Evolutionary conservation across 2,329 filamentous ascomycete genomes (phyloP).

Genomic region (Cytospora chrysosperma): DNA sequence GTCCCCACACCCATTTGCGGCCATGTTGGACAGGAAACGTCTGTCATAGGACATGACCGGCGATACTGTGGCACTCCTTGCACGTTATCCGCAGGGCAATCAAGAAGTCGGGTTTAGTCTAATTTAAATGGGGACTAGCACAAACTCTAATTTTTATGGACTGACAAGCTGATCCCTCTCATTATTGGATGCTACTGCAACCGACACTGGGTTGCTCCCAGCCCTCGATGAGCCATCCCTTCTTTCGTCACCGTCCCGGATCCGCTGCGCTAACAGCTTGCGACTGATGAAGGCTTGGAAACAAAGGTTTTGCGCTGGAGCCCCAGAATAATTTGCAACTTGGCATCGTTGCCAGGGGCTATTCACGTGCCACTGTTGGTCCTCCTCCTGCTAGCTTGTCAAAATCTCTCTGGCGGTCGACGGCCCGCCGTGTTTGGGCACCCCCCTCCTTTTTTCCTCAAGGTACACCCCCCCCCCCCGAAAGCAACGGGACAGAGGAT

Average conservation of each 20-base stretch:
- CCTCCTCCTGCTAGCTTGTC: slow-evolving; percentile 9
- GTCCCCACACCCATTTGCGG: slow-evolving; percentile 10
- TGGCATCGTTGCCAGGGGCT: slow-evolving; percentile 6
- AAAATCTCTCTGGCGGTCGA: slow-evolving; percentile 5
- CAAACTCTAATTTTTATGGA: slow-evolving; percentile 20
- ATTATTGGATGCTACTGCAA: slow-evolving; percentile 13
- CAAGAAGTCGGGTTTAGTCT: slow-evolving; percentile 15
- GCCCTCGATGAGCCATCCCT: slow-evolving; percentile 7
- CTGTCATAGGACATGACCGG: slow-evolving; percentile 18
- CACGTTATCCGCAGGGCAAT: slow-evolving; percentile 11
- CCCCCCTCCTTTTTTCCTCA: slow-evolving; percentile 5
- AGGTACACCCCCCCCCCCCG: not conserved
- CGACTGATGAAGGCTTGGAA: slow-evolving; percentile 9
- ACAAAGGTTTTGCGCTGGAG: slow-evolving; percentile 11
- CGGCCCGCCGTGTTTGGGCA: slow-evolving; percentile 2
- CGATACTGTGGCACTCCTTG: slow-evolving; percentile 17
- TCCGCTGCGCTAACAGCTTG: slow-evolving; percentile 18
- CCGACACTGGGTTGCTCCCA: slow-evolving; percentile 17
- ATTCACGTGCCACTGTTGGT: slow-evolving; percentile 11
- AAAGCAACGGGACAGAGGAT: slow-evolving; percentile 11
- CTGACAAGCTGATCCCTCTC: slow-evolving; percentile 19
- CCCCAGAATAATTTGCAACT: slow-evolving; percentile 11
- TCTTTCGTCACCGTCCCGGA: slow-evolving; percentile 19
- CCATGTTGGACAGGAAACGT: slow-evolving; percentile 18
- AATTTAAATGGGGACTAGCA: slow-evolving; percentile 12